Conservation (phyloP, 2,329 filamentous ascomycete genomes). For the Karstenula rhodostoma region DNA sequence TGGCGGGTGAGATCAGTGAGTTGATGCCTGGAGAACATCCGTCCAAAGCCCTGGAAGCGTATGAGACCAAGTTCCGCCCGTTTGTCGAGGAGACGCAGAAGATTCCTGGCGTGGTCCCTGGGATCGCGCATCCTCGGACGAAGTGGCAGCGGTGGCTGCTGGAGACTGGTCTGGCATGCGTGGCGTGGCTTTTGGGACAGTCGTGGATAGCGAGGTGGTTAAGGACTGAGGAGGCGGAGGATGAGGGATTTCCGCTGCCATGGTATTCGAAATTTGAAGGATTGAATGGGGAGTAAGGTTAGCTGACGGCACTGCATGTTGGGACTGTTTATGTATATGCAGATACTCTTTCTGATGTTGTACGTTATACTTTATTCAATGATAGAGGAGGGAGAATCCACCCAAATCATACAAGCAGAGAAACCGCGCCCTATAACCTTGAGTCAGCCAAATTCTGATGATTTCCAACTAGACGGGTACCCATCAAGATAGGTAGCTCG, state of each 20-base stretch:
- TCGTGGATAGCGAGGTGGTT: conserved; percentile 21
- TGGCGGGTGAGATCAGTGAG: conserved; percentile 30
- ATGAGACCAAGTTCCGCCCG: conserved; percentile 32
- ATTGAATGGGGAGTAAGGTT: neutral
- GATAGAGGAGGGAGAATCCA: too few species aligned
- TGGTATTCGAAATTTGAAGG: conserved; percentile 13
- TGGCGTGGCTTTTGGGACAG: conserved; percentile 18
- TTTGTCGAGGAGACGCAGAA: conserved; percentile 37
- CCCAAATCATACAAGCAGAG: too few species aligned
- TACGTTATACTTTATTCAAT: neutral
- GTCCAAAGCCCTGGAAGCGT: conserved; percentile 28
- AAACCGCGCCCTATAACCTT: too few species aligned
- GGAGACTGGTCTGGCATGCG: conserved; percentile 15
- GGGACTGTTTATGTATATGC: neutral
- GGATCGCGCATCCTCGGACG: conserved; percentile 29
- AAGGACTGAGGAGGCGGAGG: conserved; percentile 16
- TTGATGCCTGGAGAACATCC: conserved; percentile 19
- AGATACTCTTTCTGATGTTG: neutral
- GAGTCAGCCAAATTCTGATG: too few species aligned
- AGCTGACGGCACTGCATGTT: neutral
- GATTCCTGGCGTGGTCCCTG: conserved; percentile 36
- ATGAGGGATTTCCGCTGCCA: conserved; percentile 27
- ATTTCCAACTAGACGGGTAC: too few species aligned
- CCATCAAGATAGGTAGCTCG: too few species aligned
- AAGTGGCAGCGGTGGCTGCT: conserved; percentile 35